These are phyloP conservation scores for Boletus subcaerulescens DNA, from an alignment of 768 basidiomycete genomes.

Conservation along the genomic window DNA sequence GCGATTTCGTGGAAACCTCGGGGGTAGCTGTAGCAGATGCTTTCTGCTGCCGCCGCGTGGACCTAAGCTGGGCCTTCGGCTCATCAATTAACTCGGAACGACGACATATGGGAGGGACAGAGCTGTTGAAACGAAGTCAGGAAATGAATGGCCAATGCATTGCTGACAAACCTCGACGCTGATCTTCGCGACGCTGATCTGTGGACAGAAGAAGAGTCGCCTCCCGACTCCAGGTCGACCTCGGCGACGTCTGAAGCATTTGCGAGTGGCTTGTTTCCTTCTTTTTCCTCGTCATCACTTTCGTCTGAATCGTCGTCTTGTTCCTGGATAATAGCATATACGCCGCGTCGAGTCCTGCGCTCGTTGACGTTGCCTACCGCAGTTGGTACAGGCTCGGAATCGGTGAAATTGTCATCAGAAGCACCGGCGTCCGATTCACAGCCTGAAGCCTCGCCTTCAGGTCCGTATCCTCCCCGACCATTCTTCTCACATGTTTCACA, in stretches of 20 bases:
- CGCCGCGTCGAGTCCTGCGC: constrained; percentile 75
- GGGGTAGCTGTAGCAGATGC: constrained; percentile 42
- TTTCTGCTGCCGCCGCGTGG: constrained; percentile 58
- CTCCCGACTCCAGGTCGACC: constrained; percentile 51
- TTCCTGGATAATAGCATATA: constrained; percentile 67
- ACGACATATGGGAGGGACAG: constrained; percentile 26
- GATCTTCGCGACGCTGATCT: constrained; percentile 28
- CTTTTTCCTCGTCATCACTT: constrained; percentile 52
- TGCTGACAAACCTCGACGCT: constrained; percentile 23
- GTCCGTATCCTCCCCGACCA: constrained; percentile 68
- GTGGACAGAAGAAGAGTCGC: constrained; percentile 18
- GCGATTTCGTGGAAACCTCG: constrained; percentile 42
- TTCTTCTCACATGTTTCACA: constrained; percentile 85
- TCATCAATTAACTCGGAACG: constrained; percentile 28
- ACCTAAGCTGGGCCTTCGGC: constrained; percentile 41
- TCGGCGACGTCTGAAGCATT: constrained; percentile 45
- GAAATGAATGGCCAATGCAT: constrained; percentile 1
- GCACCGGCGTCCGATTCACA: constrained; percentile 44
- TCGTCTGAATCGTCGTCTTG: constrained; percentile 61
- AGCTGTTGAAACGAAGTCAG: constrained; percentile 19
- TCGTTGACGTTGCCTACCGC: constrained; percentile 66
- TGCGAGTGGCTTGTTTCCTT: constrained; percentile 47
- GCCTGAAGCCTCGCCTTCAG: constrained; percentile 48
- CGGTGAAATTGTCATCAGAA: constrained; percentile 33
- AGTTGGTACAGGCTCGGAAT: constrained; percentile 46